A percentile compares a stretch with the other conserved stretches of the same genome.
These are phyloP conservation scores for Lentinula raphanica DNA, from an alignment of 768 basidiomycete genomes.

Conservation along the genomic window DNA sequence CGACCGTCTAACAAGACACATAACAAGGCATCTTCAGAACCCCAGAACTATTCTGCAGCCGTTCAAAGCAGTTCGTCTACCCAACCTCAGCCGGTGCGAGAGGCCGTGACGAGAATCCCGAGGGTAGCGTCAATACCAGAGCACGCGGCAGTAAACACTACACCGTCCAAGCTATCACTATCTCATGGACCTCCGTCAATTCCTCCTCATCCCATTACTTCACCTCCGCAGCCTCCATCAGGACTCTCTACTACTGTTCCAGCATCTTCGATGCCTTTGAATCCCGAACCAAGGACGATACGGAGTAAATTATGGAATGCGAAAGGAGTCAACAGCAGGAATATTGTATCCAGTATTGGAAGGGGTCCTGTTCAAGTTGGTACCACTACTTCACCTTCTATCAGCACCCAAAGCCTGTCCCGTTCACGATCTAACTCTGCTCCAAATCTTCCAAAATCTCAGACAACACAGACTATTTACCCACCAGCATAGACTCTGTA, in stretches of 20 bases:
- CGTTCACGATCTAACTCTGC: neutral
- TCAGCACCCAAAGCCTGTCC: neutral
- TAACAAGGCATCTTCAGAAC: too few species aligned
- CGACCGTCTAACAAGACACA: too few species aligned
- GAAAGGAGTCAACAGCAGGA: neutral
- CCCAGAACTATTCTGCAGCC: too few species aligned
- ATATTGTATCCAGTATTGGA: neutral
- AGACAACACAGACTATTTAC: neutral
- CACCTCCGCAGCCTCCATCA: neutral
- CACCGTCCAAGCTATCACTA: neutral
- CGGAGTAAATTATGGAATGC: neutral
- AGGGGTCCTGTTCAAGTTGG: too few species aligned
- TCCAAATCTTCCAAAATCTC: neutral
- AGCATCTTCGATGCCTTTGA: neutral
- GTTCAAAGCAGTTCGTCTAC: too few species aligned
- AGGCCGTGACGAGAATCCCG: neutral
- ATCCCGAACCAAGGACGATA: neutral
- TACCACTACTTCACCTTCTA: neutral
- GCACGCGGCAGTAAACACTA: neutral
- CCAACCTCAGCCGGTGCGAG: neutral
- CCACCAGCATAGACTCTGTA: neutral
- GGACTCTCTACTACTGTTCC: neutral
- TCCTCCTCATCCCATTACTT: neutral
- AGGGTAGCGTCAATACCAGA: neutral
- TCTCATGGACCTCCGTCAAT: neutral